Evolutionary conservation across 768 basidiomycete genomes (phyloP), one percentile per base, ranked within the genome.

Genomic region (Lyophyllum decastes): DNA sequence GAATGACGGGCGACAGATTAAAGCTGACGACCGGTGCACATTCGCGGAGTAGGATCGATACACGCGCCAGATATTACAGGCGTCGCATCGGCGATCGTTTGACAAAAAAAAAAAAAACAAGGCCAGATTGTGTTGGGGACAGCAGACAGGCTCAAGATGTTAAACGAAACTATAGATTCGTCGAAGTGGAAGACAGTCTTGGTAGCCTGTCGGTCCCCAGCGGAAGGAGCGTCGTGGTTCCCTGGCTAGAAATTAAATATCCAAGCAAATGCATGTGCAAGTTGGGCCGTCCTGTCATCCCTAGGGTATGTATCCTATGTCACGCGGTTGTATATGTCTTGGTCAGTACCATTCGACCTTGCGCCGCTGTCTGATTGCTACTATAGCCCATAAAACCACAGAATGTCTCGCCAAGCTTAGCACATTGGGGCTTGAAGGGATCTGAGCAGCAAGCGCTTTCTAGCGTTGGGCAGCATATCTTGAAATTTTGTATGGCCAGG

Each of bases 31-130:
- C 14, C 1, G n/a, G 17, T 46, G 26, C 25, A n/a, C n/a, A 46
- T 46, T 43, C 34, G 56, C 52, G 53, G 49, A 54, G 49, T 41
- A 48, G 25, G 9, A 27, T 17, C n/a, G n/a, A 52, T 17, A 56
- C 43, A 58, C 21, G 25, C 44, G 49, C 11, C 35, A 19, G 45
- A 30, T 38, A 24, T 19, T 49, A 30, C 5, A 25, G 27, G 21
- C 34, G 17, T 40, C 41, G 35, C 24, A 54, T 41, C 54, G 49
- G 33, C 45, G 56, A 55, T 55, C 43, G 9, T 17, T 51, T 59
- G 52, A 45, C 51, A 47, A 30, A 30, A 35, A 25, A 33, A 48
- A 30, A 30, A 35, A 25, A 33, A 48, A 19, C 46, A 50, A 17
- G 16, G 26, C 19, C 47, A 30, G 47, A 2, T 30, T n/a, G 14